Evolutionary conservation across 1,139 yeast species (phyloP), one percentile per base, ranked within the genome.

Genomic region (Kodamaea anthophila): DNA sequence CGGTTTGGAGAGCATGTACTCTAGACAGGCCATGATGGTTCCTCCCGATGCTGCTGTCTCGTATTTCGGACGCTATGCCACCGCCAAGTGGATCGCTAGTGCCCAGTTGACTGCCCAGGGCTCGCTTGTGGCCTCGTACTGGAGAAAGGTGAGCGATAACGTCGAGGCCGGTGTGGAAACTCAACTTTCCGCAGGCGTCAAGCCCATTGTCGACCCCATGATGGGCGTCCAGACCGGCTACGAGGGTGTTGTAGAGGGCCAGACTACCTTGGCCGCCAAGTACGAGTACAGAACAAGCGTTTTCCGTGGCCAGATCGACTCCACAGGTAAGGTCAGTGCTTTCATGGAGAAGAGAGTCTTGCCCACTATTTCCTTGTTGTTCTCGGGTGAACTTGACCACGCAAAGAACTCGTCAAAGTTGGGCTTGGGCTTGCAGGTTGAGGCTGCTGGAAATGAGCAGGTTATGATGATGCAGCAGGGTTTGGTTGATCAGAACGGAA

Each of bases 101-200:
- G 96, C 94, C 39, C 96, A 87, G 69, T 58, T 87, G 43, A 94
- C 86, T 59, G 96, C 94, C 34, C 91, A 84, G 58, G 98, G 98
- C 55, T 77, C 94, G 22, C 55, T 87, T 33, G 70, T 81, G 42
- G 91, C 93, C 29, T 81, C 96, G 16, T 88, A 85, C 77, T 88
- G 94, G 93, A 82, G 94, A 69, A 83, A 74, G 57, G 87, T 88
- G 46, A 73, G 93, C 36, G 88, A 85, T 49, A 83, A 82, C 55
- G 94, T 91, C 39, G 97, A 91, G 66, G 97, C 96, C 37, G 98
- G 96, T 64, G 70, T 91, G 43, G 97, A 91, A 68, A 83, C 96
- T 36, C 84, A 85, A 47, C 57, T 91, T 46, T 77, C 82, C 48
- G 86, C 91, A 27, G 74, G 81, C 40, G 74, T 84, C 60, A 75